Conservation (phyloP, 2,329 filamentous ascomycete genomes). For the Cyphellophora europaea region DNA sequence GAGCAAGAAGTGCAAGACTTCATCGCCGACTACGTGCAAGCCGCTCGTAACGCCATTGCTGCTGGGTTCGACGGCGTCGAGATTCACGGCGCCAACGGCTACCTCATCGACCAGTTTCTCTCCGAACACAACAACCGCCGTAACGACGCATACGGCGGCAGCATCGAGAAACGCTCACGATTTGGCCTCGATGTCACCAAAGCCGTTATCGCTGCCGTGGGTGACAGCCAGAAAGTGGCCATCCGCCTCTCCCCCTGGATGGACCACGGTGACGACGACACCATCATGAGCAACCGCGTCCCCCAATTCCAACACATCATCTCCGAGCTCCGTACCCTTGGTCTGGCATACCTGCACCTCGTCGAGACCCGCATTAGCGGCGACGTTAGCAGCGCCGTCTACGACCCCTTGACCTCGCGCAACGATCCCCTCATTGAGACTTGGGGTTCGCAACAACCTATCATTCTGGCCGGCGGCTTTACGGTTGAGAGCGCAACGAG, state of each 20-base stretch:
- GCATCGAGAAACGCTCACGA: slow-evolving; percentile 41
- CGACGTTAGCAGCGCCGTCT: slow-evolving; percentile 1
- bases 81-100: slow-evolving; percentile 41
- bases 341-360: slow-evolving; percentile 53
- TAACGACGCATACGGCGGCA: slow-evolving; percentile 42
- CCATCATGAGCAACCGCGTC: slow-evolving; percentile 49
- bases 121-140: slow-evolving; percentile 42
- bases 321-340: slow-evolving; percentile 39
- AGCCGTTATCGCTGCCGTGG: slow-evolving; percentile 31
- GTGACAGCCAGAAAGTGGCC: slow-evolving; percentile 37
- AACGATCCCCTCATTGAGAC: slow-evolving; percentile 21
- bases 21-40: slow-evolving; percentile 28
- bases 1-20: slow-evolving; percentile 28
- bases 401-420: slow-evolving; percentile 1
- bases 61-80: slow-evolving; percentile 47
- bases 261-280: slow-evolving; percentile 25
- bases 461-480: slow-evolving; percentile 43
- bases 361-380: slow-evolving; percentile 34
- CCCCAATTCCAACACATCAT: slow-evolving; percentile 52
- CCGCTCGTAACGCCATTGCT: slow-evolving; percentile 42
- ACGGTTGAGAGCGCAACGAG: slow-evolving; percentile 29
- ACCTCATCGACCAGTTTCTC: slow-evolving; percentile 44
- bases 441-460: slow-evolving; percentile 31
- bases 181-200: slow-evolving; percentile 49
- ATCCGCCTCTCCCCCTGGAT: slow-evolving; percentile 37